These are phyloP conservation scores for Vitis amurensis DNA, from an alignment of 164 flowering plant species.

Conservation along the genomic window DNA sequence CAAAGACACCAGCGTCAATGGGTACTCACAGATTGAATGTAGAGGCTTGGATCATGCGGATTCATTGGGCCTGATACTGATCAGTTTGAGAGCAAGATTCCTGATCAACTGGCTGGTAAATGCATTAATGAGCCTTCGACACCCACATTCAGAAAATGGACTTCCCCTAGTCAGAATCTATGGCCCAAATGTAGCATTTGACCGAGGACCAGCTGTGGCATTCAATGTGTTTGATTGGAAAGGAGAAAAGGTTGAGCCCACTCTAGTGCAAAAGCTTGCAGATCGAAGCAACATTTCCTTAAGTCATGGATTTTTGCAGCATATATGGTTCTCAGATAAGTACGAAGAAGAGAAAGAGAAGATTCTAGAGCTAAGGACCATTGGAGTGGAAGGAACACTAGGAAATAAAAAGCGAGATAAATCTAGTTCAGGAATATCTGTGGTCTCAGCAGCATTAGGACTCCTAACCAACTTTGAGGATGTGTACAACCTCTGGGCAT, in stretches of 20 bases:
- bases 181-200: constrained; percentile 71
- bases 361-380: constrained; percentile 5
- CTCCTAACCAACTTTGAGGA: constrained; percentile 46
- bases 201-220: constrained; percentile 73
- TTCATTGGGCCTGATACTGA: constrained; percentile 63
- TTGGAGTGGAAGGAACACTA: background rate
- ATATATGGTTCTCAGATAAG: constrained; percentile 39
- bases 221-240: constrained; percentile 63
- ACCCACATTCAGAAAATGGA: constrained; percentile 35
- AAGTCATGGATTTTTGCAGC: constrained; percentile 54
- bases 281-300: constrained; percentile 62
- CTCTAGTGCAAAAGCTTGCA: constrained; percentile 69
- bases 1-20: background rate
- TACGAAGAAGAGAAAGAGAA: constrained; percentile 23
- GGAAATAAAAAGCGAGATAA: background rate
- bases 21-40: constrained; percentile 39
- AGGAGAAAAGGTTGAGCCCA: constrained; percentile 54
- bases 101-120: constrained; percentile 81
- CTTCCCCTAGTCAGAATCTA: constrained; percentile 59
- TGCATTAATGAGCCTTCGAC: constrained; percentile 58
- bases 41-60: constrained; percentile 72
- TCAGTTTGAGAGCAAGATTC: constrained; percentile 60
- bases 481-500: constrained; percentile 38
- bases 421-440: constrained; percentile 13
- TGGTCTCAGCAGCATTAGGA: constrained; percentile 34